phyloP scores from a whole-genome alignment of 2,329 filamentous ascomycete species.

The Teratosphaeria gauchensis region DNA sequence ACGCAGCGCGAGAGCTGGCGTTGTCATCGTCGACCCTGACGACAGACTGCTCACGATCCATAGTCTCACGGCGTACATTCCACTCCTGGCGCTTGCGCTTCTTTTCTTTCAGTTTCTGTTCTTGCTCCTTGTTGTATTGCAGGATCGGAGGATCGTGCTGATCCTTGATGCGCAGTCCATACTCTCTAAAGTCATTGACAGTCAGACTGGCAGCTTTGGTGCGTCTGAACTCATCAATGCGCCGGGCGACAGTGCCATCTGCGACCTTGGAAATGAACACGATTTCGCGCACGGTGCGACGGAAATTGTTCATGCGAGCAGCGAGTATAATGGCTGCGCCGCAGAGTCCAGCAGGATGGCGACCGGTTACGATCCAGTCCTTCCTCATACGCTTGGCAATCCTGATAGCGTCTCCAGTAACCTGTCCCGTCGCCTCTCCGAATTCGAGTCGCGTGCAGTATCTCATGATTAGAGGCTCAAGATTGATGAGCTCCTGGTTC shows the following conservation, averaged over 20 bases:
- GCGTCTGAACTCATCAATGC: slow-evolving; percentile 81
- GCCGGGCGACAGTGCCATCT: slow-evolving; percentile 83
- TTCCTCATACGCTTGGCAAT: slow-evolving; percentile 88
- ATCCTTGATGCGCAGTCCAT: slow-evolving; percentile 58
- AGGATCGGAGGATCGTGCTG: slow-evolving; percentile 76
- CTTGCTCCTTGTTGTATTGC: slow-evolving; percentile 52
- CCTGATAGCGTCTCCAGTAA: slow-evolving; percentile 78
- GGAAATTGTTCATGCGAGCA: slow-evolving; percentile 96
- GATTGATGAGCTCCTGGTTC: slow-evolving; percentile 60
- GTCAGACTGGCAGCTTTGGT: slow-evolving; percentile 78
- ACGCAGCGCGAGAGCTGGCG: slow-evolving; percentile 4
- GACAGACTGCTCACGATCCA: slow-evolving; percentile 3
- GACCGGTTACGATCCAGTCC: slow-evolving; percentile 95
- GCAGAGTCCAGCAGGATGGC: slow-evolving; percentile 85
- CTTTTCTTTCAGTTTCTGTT: slow-evolving; percentile 25
- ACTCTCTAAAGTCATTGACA: slow-evolving; percentile 71
- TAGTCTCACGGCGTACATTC: slow-evolving; percentile 4
- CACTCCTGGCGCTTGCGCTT: slow-evolving; percentile 21
- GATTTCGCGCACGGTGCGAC: slow-evolving; percentile 82
- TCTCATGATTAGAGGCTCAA: slow-evolving; percentile 82
- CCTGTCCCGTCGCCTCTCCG: slow-evolving; percentile 66
- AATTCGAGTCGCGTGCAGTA: slow-evolving; percentile 92
- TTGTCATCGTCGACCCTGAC: slow-evolving; percentile 9
- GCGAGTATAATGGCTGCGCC: slow-evolving; percentile 91
- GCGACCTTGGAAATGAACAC: slow-evolving; percentile 98